Evolutionary conservation across 208 protist species (phyloP).

Genomic region (Leishmania gerbilli): DNA sequence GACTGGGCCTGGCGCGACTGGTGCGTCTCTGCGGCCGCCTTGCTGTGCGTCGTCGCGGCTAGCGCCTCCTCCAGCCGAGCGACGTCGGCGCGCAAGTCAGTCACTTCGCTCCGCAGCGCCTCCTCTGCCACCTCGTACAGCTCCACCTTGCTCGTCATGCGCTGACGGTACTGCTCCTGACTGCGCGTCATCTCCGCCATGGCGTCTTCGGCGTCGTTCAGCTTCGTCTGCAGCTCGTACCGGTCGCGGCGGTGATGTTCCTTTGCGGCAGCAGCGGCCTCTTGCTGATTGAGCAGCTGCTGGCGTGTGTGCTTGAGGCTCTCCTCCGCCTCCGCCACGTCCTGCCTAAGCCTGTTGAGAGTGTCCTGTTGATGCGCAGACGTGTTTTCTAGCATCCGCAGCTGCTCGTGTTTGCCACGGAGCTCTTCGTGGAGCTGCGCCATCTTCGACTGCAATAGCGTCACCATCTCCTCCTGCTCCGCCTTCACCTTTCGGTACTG

Average conservation of each 20-base stretch:
- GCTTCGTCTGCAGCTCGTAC: conserved; percentile 38
- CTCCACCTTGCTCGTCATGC: conserved; percentile 43
- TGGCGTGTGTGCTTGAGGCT: conserved; percentile 28
- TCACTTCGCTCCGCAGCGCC: conserved; percentile 46
- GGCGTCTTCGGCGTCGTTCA: conserved; percentile 45
- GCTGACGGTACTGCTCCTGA: conserved; percentile 41
- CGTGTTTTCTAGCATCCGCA: conserved; percentile 33
- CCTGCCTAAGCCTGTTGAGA: conserved; percentile 25
- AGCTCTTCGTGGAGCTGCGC: conserved; percentile 55
- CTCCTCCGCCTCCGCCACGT: conserved; percentile 35
- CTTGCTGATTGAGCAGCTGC: conserved; percentile 38
- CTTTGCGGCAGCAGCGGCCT: conserved; percentile 34
- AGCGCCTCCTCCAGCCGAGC: conserved; percentile 41
- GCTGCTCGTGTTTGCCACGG: conserved; percentile 33
- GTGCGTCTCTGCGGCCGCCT: conserved; percentile 35
- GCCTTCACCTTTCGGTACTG: conserved; percentile 43
- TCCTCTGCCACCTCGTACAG: conserved; percentile 51
- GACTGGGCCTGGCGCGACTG: conserved; percentile 43
- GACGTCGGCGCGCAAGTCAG: conserved; percentile 45
- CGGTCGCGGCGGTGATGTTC: conserved; percentile 51
- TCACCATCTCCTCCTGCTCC: conserved; percentile 41
- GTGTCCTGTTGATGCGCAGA: conserved; percentile 39
- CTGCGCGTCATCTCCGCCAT: conserved; percentile 28
- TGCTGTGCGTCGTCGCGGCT: conserved; percentile 25
- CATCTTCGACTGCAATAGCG: conserved; percentile 45